Base-by-base conservation (phyloP, 768 basidiomycete species). In the Boletus edulis region DNA sequence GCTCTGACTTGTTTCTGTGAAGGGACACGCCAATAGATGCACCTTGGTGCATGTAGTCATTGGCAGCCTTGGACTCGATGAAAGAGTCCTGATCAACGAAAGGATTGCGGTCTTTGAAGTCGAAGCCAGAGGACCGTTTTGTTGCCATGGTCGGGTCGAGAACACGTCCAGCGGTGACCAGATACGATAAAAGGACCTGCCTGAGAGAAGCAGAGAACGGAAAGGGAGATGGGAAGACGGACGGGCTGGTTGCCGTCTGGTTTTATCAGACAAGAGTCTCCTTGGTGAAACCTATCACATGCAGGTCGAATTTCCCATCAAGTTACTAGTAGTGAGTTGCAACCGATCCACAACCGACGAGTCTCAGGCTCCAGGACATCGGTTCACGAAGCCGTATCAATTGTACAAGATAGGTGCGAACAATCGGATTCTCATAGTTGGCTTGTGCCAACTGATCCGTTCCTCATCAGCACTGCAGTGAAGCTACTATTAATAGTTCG, bases 1-100 rank as follows among this genome's bases (percentile, higher is more conserved):
- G 82, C 76, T 97, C 95, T 0, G 88, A 82, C 76, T 87, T 91
- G 75, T 96, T 96, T 62, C 93, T 82, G 67, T 85, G 84, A 20
- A 96, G 79, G 65, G 87, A 78, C 31, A 68, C 67, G 31, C 67
- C 70, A 27, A 63, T 59, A 34, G 55, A 53, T 53, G 46, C 48
- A n/a, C 65, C 66, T 31, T 71, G 66, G 18, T 66, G 64, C 31
- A 67, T 57, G 17, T 66, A 67, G 51, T 69, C 66, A 20, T 2
- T 20, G 20, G 20, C 20, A 9, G 51, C 68, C 65, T 39, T 59
- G 54, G 22, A 64, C 49, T 82, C 73, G 43, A 64, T 24, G 54
- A 67, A 61, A 10, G 83, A 85, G 63, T 85, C 79, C 61, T 82
- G 77, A 49, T 82, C 80, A 22, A 81, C 64, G 50, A 77, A 68